Percentiles rank a stretch among this genome's conserved stretches.
These are phyloP conservation scores for Anthostomella pinea DNA, from an alignment of 2,329 filamentous ascomycete genomes.

Conservation along the genomic window DNA sequence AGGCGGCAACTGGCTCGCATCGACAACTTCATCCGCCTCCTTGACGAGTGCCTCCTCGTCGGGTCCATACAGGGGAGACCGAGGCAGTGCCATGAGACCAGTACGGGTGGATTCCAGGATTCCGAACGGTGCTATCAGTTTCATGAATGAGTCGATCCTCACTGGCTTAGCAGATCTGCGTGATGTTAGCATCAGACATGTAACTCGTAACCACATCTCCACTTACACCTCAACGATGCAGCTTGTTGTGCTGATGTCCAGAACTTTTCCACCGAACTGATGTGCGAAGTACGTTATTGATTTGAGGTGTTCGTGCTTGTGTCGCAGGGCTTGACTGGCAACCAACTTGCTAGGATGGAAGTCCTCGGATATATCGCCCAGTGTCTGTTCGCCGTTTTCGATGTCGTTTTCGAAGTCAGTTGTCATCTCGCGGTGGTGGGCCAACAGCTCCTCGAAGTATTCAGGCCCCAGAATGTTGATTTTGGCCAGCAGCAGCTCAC, in stretches of 20 bases:
- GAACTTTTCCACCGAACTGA: slow-evolving; percentile 94
- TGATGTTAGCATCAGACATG: slow-evolving; percentile 21
- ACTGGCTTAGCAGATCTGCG: slow-evolving; percentile 82
- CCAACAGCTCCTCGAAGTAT: slow-evolving; percentile 95
- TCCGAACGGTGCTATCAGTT: slow-evolving; percentile 89
- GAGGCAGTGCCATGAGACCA: slow-evolving; percentile 92
- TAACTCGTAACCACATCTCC: too few relatives aligned
- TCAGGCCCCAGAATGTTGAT: slow-evolving; percentile 95
- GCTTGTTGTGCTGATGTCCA: slow-evolving; percentile 97
- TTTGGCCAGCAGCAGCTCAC: slow-evolving; percentile 92
- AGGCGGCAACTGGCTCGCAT: slow-evolving; percentile 88
- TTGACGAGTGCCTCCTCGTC: slow-evolving; percentile 66
- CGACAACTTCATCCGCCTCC: slow-evolving; percentile 92
- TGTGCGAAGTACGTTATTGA: slow-evolving; percentile 95
- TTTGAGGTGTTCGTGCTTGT: slow-evolving; percentile 97
- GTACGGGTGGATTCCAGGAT: slow-evolving; percentile 95
- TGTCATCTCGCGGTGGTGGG: slow-evolving; percentile 89
- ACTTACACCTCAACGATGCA: slow-evolving; percentile 96
- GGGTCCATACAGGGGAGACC: slow-evolving; percentile 78
- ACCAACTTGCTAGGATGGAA: slow-evolving; percentile 90
- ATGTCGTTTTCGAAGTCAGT: slow-evolving; percentile 44
- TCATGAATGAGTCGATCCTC: slow-evolving; percentile 96
- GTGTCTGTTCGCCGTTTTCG: slow-evolving; percentile 36
- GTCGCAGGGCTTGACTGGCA: slow-evolving; percentile 81
- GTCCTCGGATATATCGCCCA: slow-evolving; percentile 56